Evolutionary conservation across 176 grass and related monocot species (phyloP).

Genomic region (Calamus simplicifolius): DNA sequence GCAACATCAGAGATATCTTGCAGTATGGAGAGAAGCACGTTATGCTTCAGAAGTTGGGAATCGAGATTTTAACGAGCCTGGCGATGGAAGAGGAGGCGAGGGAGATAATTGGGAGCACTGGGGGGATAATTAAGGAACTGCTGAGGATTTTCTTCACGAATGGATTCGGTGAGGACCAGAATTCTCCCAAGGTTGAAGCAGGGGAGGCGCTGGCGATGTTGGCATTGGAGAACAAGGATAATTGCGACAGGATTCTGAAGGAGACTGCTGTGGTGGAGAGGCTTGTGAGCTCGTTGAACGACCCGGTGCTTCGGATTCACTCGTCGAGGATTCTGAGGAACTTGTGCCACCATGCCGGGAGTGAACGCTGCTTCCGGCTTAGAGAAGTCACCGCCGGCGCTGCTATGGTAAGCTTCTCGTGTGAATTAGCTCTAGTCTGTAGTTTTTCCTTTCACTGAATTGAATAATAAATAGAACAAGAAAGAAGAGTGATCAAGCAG

Average conservation of each 20-base stretch:
- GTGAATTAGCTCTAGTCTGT: no score
- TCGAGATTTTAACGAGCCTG: constrained; percentile 54
- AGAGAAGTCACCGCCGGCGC: constrained; percentile 22
- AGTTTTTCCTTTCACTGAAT: no score
- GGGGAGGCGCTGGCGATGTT: constrained; percentile 74
- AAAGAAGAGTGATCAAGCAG: no score
- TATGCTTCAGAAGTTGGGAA: constrained; percentile 34
- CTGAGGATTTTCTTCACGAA: constrained; percentile 40
- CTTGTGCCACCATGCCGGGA: constrained; percentile 33
- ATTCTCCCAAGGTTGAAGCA: constrained; percentile 34
- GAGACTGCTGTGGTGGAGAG: constrained; percentile 16
- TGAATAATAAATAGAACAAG: no score
- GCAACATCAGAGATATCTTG: constrained; percentile 68
- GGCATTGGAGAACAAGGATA: constrained; percentile 43
- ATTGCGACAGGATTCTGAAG: constrained; percentile 45
- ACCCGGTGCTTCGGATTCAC: constrained; percentile 7
- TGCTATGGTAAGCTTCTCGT: no score
- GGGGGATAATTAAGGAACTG: constrained; percentile 44
- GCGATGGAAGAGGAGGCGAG: constrained; percentile 62
- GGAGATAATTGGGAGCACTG: constrained; percentile 50
- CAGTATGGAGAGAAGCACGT: constrained; percentile 17
- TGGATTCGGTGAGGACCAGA: neutral
- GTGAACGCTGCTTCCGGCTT: constrained; percentile 11
- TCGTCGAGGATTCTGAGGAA: constrained; percentile 49
- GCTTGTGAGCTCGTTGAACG: constrained; percentile 28